Evolutionary conservation across 768 basidiomycete species (phyloP), one percentile per base, ranked within the genome.

Genomic region (Tremella fuciformis): DNA sequence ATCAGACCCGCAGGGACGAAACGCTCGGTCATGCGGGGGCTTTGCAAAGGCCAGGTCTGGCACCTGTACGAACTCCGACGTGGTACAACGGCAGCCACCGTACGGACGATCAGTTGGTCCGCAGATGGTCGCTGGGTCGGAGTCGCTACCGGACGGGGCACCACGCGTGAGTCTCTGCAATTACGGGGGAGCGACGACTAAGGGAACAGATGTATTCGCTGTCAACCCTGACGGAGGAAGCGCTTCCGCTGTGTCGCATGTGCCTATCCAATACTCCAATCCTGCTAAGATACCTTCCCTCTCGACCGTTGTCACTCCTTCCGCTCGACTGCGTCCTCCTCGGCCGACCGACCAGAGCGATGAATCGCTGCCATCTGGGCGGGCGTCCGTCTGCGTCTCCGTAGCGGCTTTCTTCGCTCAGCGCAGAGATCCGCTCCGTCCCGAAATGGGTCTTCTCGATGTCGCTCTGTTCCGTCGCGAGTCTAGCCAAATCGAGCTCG

Each of bases 211-310:
- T 76, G 77, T 90, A 0, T 91, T 89, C 69, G 83, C 86, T 8
- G 79, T 85, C 8, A 87, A 89, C 71, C 88, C 88, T 3, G 85
- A 85, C 58, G 89, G 88, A 0, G 87, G 89, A 2, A 79, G 79
- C 34, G 79, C 86, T 1, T 85, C 89, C 76, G 76, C 60, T 2
- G 9, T 25, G 1, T 62, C 38, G 13, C 63, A 83, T 29, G 73
- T 74, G 34, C 85, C 86, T 50, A 85, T 88, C 76, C 78, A 78
- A 8, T 75, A 79, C 69, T 73, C 78, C 69, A 87, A 89, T 63
- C 75, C 76, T 1, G 74, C 77, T 3, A 80, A 81, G 49, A 64
- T 83, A 82, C 81, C 83, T 67, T 80, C 82, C 0, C 73, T 82
- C 4, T 81, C 82, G 11, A 83, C 82, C 2, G 82, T 84, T 44